Evolutionary conservation across 192 early-diverging fungal species (phyloP).

Genomic region (Glomus cerebriforme): DNA sequence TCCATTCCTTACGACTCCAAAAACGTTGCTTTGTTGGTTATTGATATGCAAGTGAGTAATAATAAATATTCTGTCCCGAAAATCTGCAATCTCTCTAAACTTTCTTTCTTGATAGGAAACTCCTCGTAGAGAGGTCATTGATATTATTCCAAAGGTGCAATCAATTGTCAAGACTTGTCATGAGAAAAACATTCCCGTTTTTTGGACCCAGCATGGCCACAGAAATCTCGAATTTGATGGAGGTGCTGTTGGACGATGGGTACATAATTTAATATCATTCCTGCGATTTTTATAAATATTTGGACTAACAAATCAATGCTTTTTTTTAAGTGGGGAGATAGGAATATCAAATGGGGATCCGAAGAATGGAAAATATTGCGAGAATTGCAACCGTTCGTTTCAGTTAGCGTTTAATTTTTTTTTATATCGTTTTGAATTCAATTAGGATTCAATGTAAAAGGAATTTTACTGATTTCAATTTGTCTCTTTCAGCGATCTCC

Average conservation of each 20-base stretch:
- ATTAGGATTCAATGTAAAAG: not conserved
- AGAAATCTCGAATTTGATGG: constrained; percentile 2
- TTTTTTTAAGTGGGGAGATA: not conserved
- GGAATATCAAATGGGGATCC: not conserved
- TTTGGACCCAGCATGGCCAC: not conserved
- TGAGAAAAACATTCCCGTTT: not conserved
- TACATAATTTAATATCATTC: not conserved
- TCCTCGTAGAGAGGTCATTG: not conserved
- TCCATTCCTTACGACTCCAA: too few species aligned
- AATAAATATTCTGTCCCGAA: too few species aligned
- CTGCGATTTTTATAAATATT: not conserved
- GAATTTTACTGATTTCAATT: not conserved
- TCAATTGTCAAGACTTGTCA: not conserved
- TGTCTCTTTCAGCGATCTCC: not conserved
- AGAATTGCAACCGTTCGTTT: not conserved
- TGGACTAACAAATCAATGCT: not conserved
- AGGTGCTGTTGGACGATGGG: not conserved
- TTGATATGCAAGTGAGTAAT: too few species aligned
- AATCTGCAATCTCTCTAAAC: too few species aligned
- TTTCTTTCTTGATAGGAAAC: not conserved
- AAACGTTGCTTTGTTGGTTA: too few species aligned
- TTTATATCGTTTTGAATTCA: too few species aligned
- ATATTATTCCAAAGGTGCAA: not conserved
- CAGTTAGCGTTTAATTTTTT: not conserved
- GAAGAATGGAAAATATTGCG: not conserved